phyloP scores from a whole-genome alignment of 1,284 basidiomycete species.

The Ceratobasidium sp. region DNA sequence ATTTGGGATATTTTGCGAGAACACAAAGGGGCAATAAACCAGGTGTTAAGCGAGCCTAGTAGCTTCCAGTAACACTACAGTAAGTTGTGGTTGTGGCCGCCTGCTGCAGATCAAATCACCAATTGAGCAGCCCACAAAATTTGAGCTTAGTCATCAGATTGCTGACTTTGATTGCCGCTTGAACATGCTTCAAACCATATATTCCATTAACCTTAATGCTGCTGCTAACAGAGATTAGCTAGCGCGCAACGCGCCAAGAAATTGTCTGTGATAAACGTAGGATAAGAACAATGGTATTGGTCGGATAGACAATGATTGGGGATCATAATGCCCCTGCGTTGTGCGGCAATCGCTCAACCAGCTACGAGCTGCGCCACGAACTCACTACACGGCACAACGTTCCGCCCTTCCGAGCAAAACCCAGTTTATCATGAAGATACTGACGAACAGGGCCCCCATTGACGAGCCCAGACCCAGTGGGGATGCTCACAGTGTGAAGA shows the following conservation, averaged over 20 bases:
- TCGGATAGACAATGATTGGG: no score
- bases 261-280: no score
- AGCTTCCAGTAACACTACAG: not conserved
- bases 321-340: constrained; percentile 1
- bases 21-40: not conserved
- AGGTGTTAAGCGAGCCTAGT: not conserved
- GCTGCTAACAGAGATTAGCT: no score
- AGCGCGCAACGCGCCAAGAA: no score
- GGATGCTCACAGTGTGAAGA: constrained; percentile 21
- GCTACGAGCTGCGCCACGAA: constrained; percentile 11
- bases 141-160: constrained; percentile 35
- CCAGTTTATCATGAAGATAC: not conserved
- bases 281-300: no score
- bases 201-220: not conserved
- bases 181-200: not conserved
- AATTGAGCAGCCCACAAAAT: constrained; percentile 21
- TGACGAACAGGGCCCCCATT: not conserved
- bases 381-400: constrained; percentile 4
- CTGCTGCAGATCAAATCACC: constrained; percentile 18
- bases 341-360: no score
- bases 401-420: not conserved
- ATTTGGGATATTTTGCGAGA: not conserved
- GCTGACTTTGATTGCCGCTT: not conserved
- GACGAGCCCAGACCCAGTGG: constrained; percentile 12
- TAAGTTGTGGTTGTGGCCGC: constrained; percentile 6